Evolutionary conservation across 768 basidiomycete genomes (phyloP), one percentile per base, ranked within the genome.

Genomic region (Rhizopogon vinicolor): DNA sequence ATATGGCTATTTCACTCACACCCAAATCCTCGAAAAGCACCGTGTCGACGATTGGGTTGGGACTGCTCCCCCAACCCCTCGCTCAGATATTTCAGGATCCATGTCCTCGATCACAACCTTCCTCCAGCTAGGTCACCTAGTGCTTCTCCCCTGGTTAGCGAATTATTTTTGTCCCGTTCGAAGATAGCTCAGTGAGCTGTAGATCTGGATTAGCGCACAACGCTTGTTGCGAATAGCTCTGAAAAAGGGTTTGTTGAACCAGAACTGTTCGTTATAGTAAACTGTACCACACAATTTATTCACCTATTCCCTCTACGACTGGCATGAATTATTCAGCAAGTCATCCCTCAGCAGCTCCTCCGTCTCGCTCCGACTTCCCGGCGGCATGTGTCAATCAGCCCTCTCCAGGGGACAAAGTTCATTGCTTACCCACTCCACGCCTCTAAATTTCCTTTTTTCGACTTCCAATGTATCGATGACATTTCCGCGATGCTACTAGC

Each of bases 21-120:
- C 43, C 42, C 13, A 54, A 60, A 57, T 62, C 43, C 46, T 70
- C 66, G 63, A 70, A 69, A 70, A 68, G 64, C 61, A 61, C 67
- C 65, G 65, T 40, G 55, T 68, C 67, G 67, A 68, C 64, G 67
- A 54, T 54, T 16, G 18, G n/a, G 54, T 39, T 29, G 16, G 33
- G 31, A 31, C 48, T 43, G 45, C 33, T 44, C 46, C 56, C 57
- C 48, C 55, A 12, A 44, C 50, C 60, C 58, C 33, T 35, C 52
- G 25, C 48, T 49, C 35, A 53, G 68, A 58, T 70, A 68, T 68
- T 70, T 65, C 62, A 56, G 60, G 67, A 60, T 49, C 7, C 53
- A 53, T 35, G 22, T 54, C 56, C 52, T 57, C 56, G 56, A 57
- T 43, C 42, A 44, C 44, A 31, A 12, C 16, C 35, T 41, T 52